Evolutionary conservation across 495 filamentous ascomycete species (phyloP).

Genomic region (Aspergillus affinis): DNA sequence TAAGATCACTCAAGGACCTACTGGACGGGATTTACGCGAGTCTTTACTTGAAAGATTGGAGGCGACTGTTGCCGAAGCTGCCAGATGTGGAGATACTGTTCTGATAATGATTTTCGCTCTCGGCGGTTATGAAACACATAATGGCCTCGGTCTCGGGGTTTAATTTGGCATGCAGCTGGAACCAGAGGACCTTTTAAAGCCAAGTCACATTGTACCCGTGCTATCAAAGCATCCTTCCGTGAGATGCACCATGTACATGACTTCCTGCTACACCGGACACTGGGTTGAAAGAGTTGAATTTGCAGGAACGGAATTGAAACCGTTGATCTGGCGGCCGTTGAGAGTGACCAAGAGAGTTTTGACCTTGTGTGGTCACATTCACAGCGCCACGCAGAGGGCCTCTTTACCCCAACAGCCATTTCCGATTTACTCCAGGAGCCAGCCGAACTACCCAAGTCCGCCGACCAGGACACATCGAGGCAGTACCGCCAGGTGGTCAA

Average conservation of each 20-base stretch:
- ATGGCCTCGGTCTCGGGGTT: conserved; percentile 9
- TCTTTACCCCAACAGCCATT: conserved; percentile 15
- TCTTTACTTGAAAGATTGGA: conserved; percentile 10
- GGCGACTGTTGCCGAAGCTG: conserved; percentile 8
- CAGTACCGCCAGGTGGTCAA: conserved; percentile 12
- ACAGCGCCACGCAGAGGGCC: conserved; percentile 17
- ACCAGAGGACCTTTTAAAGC: not conserved
- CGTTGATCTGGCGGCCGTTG: conserved; percentile 10
- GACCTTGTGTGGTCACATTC: conserved; percentile 20
- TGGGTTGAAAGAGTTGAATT: conserved; percentile 19
- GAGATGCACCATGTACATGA: conserved; percentile 16
- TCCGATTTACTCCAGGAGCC: conserved; percentile 10
- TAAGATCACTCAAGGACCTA: conserved; percentile 9
- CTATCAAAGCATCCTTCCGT: conserved; percentile 9
- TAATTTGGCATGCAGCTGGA: not conserved
- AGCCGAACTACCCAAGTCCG: conserved; percentile 5
- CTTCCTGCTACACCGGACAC: conserved; percentile 20
- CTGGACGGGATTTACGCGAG: not conserved
- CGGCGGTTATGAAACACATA: conserved; percentile 13
- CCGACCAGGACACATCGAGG: conserved; percentile 10
- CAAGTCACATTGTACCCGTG: conserved; percentile 3
- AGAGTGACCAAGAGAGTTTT: conserved; percentile 15
- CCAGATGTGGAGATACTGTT: conserved; percentile 6
- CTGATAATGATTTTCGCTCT: conserved; percentile 16
- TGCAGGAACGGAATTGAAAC: conserved; percentile 1